Evolutionary conservation across 495 filamentous ascomycete species (phyloP), one percentile per base, ranked within the genome.

Genomic region (Aspergillus incahuasiensis): DNA sequence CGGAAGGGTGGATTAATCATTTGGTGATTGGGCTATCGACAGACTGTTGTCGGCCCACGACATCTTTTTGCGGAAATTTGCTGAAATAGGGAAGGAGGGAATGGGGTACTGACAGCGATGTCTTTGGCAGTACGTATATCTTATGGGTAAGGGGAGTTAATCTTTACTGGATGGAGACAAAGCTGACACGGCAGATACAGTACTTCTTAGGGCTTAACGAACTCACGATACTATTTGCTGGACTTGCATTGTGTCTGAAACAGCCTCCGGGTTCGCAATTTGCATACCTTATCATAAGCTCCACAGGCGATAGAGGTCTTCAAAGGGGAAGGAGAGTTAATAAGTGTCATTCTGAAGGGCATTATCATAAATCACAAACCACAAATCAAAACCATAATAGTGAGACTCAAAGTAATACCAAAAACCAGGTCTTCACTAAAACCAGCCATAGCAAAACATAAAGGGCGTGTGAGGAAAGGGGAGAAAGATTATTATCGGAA

Each of bases 291-390:
- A 28, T 28, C 3, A 28, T 28, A 28, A 28, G 3, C 8, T 3
- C 25, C 8, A 28, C 25, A 28, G 25, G 8, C 25, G 25, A 28
- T 28, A 3, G 4, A 28, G 25, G 8, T 8, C 8, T 28, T 8
- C 25, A 8, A 28, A n/a, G n/a, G 25, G 42, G 18, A 35, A 15
- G 13, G 19, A 38, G 15, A 25, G 28, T 43, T 22, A 52, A 20
- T 48, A 16, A 35, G 32, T 35, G 32, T 48, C 53, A 55, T 55
- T 55, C 53, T 55, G 53, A 48, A 41, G 39, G 46, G 19, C 55
- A 52, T 46, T 35, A 38, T 47, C 16, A 8, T 39, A 47, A 48
- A 47, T 9, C 32, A 25, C 4, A 52, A 52, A 15, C 34, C 20
- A 35, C 6, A 28, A 46, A 40, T 53, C 39, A 53, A 53, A 41